phyloP scores from a whole-genome alignment of 768 basidiomycete species.

The Termitomyces sp. region DNA sequence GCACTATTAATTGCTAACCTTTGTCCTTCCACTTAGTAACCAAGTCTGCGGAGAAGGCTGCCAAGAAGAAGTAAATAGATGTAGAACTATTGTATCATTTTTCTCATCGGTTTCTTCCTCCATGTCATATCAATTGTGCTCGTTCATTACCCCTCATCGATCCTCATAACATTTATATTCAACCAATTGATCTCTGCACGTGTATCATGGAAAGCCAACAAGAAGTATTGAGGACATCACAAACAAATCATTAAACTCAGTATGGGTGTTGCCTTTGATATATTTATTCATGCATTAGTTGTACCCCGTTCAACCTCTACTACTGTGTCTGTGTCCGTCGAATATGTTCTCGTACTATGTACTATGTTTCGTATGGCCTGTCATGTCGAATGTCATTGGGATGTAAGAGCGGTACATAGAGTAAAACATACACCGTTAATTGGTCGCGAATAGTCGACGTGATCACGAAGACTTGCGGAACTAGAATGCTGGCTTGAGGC shows the following conservation, averaged over 20 bases:
- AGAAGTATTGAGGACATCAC: neutral
- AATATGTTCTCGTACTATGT: conserved; percentile 31
- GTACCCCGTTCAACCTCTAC: conserved; percentile 3
- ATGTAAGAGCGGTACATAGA: neutral
- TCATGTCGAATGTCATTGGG: neutral
- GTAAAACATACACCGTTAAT: conserved; percentile 29
- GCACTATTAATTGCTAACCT: neutral
- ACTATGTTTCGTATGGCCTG: conserved; percentile 28
- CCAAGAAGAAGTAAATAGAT: conserved; percentile 94
- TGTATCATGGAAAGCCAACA: conserved; percentile 12
- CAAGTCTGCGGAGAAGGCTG: conserved; percentile 94
- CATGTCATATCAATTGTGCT: conserved; percentile 35
- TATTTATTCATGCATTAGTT: neutral
- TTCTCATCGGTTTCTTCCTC: conserved; percentile 50
- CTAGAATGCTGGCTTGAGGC: conserved; percentile 27
- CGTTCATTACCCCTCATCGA: conserved; percentile 26
- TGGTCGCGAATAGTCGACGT: conserved; percentile 40
- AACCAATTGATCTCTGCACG: conserved; percentile 34
- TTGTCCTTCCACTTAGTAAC: conserved; percentile 52
- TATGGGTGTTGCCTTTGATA: neutral
- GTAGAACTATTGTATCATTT: conserved; percentile 67
- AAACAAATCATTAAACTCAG: neutral
- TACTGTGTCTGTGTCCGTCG: conserved; percentile 10
- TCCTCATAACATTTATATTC: conserved; percentile 43
- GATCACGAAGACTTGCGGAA: conserved; percentile 34